Evolutionary conservation across 352 stramenopile species (phyloP), one percentile per base, ranked within the genome.

Genomic region (Nothophytophthora sp.): DNA sequence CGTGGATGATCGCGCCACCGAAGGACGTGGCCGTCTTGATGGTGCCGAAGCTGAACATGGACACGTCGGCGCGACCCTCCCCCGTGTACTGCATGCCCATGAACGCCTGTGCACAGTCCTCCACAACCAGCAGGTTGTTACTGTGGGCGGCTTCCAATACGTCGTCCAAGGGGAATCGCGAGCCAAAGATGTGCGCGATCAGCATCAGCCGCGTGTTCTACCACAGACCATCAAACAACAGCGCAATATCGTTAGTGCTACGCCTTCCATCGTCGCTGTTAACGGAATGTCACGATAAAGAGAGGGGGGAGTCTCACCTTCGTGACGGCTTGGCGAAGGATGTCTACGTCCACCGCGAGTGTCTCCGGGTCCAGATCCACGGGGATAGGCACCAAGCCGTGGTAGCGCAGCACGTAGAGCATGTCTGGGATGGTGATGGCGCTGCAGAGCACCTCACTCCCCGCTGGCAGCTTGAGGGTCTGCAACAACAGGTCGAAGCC

Each of bases 11-110:
- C 1, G 69, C 81, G 11, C 81, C 79, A 23, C 84, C 84, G 37
- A 95, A 92, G 2, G 84, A 86, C 19, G 84, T 95, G 1, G 83
- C 74, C 3, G 78, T 92, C 55, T 95, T 95, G 63, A 95, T 95
- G 23, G 84, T 90, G 20, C 84, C 84, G 71, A 95, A 95, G 57
- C 84, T 95, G 60, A 92, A 95, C 72, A 95, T 85, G 34, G 81
- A 88, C 29, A 91, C 79, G 46, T 92, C 84, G 1, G 63, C 80
- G 16, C 64, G 60, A 7, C 46, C 56, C 12, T 92, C 76, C 20
- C 81, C 84, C 29, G 64, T 89, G 56, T 89, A 92, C 15, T 78
- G 43, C 53, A 63, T 54, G 4, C 84, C 82, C 18, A 71, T 60
- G 38, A 91, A 95, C 2, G 78, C 78, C 40, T 95, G 81, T 4